These are phyloP conservation scores for Sordariomycetes sp. DNA, from an alignment of 2,329 filamentous ascomycete genomes.

Conservation along the genomic window DNA sequence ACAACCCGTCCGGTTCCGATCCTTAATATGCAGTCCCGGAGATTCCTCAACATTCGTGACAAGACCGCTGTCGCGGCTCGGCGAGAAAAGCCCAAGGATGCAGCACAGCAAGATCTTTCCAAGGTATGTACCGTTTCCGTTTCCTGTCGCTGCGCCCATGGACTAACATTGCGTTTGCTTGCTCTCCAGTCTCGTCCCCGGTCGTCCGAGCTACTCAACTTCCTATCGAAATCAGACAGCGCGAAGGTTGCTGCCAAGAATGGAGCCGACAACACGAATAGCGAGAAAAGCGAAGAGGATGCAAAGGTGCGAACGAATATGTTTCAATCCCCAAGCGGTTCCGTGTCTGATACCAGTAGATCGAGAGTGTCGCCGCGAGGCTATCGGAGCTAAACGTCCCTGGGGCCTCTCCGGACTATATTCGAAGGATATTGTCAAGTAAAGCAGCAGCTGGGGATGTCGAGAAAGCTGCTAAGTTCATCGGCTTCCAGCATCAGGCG, in stretches of 20 bases:
- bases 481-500: slow-evolving; percentile 68
- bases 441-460: slow-evolving; percentile 55
- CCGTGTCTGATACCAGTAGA: slow-evolving; percentile 12
- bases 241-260: slow-evolving; percentile 27
- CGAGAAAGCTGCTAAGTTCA: slow-evolving; percentile 62
- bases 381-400: slow-evolving; percentile 27
- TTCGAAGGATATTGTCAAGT: slow-evolving; percentile 41
- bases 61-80: slow-evolving; percentile 37
- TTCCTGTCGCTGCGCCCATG: background rate
- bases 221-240: slow-evolving; percentile 50
- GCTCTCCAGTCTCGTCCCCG: slow-evolving; percentile 32
- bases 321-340: background rate
- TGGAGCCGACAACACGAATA: slow-evolving; percentile 33
- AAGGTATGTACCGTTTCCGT: background rate
- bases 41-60: slow-evolving; percentile 59
- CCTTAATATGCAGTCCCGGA: slow-evolving; percentile 41
- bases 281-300: slow-evolving; percentile 29
- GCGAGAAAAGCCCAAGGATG: slow-evolving; percentile 14
- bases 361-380: slow-evolving; percentile 17
- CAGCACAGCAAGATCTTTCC: background rate
- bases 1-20: background rate
- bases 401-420: slow-evolving; percentile 40
- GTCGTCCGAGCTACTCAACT: slow-evolving; percentile 44
- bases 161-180: background rate
- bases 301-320: slow-evolving; percentile 15